Evolutionary conservation across 371 early-diverging fungal genomes (phyloP).

Genomic region (Rozella allomycis): DNA sequence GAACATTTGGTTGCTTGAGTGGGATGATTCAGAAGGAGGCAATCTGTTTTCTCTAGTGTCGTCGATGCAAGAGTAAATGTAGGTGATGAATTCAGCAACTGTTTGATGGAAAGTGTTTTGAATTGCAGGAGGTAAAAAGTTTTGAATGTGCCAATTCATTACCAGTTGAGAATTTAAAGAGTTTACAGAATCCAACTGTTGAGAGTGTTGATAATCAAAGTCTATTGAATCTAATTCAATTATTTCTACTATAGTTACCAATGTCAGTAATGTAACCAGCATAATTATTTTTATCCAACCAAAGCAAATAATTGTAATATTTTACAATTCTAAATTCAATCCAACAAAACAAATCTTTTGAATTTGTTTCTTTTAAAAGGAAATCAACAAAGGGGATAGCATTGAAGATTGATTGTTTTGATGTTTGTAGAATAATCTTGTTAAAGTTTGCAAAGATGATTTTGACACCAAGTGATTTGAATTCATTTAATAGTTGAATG

Average conservation of each 20-base stretch:
- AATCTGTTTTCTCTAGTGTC: too few species aligned
- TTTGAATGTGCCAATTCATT: conserved; percentile 76
- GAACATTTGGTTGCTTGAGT: too few species aligned
- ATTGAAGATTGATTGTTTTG: conserved; percentile 41
- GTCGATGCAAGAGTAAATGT: too few species aligned
- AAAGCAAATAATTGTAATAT: conserved; percentile 30
- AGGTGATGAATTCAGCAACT: too few species aligned
- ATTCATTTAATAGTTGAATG: conserved; percentile 51
- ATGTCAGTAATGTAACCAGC: conserved; percentile 45
- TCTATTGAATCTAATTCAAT: conserved; percentile 3
- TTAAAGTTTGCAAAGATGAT: conserved; percentile 58
- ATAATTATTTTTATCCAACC: conserved; percentile 80
- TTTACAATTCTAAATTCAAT: neutral
- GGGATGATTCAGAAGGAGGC: too few species aligned
- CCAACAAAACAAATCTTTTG: conserved; percentile 41
- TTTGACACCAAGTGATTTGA: conserved; percentile 45
- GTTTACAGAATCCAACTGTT: conserved; percentile 1
- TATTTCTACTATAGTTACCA: conserved; percentile 4
- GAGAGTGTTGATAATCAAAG: conserved; percentile 3
- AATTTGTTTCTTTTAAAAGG: conserved; percentile 36
- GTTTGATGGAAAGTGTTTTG: too few species aligned
- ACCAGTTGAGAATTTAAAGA: conserved; percentile 13
- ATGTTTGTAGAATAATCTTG: conserved; percentile 52
- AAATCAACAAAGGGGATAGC: conserved; percentile 52
- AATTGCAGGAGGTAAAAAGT: too few species aligned